A percentile compares a stretch with the other conserved stretches of the same genome.
Evolutionary conservation across 2,329 filamentous ascomycete genomes (phyloP).

Genomic region (Fusarium sp.): DNA sequence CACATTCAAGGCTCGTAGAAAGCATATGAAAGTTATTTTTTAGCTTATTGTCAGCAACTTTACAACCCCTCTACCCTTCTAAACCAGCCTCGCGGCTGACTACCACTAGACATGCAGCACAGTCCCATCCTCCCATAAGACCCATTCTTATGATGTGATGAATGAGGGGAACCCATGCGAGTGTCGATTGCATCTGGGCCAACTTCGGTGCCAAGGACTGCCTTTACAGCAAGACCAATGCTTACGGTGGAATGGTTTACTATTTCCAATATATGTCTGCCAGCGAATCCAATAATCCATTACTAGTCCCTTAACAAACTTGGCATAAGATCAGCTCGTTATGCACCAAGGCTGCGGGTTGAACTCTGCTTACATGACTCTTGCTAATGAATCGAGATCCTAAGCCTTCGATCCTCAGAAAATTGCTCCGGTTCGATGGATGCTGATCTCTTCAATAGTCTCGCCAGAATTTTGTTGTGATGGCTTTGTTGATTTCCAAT

Average conservation of each 20-base stretch:
- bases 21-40: constrained; percentile 1
- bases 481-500: constrained; percentile 7
- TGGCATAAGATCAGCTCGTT: constrained; percentile 22
- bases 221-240: neutral
- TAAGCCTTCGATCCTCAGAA: neutral
- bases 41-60: constrained; percentile 8
- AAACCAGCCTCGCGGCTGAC: constrained; percentile 16
- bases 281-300: constrained; percentile 30
- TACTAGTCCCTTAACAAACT: constrained; percentile 18
- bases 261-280: constrained; percentile 16
- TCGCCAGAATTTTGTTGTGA: neutral
- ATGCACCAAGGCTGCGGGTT: constrained; percentile 16
- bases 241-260: constrained; percentile 21
- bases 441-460: constrained; percentile 12
- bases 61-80: neutral
- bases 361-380: constrained; percentile 11
- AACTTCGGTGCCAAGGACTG: constrained; percentile 22
- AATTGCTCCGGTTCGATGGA: neutral
- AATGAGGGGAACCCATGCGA: constrained; percentile 35
- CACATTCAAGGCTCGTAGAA: neutral
- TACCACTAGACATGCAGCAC: constrained; percentile 14
- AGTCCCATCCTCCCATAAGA: constrained; percentile 3
- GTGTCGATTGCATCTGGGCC: constrained; percentile 20
- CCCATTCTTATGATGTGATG: constrained; percentile 16
- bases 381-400: constrained; percentile 16